Percentiles rank a stretch among this genome's conserved stretches.
phyloP scores from a whole-genome alignment of 306 rosid genomes.

The Vigna trinervia region DNA sequence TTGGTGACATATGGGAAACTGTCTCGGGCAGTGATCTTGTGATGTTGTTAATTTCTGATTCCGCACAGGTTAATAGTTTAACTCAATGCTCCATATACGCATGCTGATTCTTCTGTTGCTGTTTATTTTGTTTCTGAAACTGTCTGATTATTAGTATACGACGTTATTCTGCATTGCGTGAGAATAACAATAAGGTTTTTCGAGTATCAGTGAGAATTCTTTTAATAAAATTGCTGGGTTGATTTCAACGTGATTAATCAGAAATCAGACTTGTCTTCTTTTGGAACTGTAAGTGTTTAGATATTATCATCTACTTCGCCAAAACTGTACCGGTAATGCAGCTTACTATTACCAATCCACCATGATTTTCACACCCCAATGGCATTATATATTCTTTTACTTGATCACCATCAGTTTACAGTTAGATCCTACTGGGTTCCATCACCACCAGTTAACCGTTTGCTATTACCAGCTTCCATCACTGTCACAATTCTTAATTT shows the following conservation, averaged over 20 bases:
- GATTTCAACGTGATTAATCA: not conserved
- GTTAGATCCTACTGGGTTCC: not conserved
- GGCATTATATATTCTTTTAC: not conserved
- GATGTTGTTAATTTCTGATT: conserved; percentile 87
- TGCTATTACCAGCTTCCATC: not conserved
- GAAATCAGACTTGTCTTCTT: conserved; percentile 1
- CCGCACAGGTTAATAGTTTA: conserved; percentile 80
- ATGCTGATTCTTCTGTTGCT: not conserved
- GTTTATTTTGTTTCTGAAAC: not conserved
- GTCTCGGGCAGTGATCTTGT: conserved; percentile 88
- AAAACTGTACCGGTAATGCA: not conserved
- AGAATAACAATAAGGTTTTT: not conserved
- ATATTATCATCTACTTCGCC: not conserved
- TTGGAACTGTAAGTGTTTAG: conserved; percentile 2
- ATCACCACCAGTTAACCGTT: not conserved
- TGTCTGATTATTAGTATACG: not conserved
- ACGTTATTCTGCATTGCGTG: not conserved
- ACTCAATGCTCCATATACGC: not conserved
- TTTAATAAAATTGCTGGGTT: not conserved
- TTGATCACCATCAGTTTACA: not conserved
- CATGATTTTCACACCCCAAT: not conserved
- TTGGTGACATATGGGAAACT: conserved; percentile 94
- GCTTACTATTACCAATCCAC: not conserved
- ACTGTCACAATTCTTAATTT: not conserved
- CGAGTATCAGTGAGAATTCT: not conserved